These are phyloP conservation scores for Tulasnella sp. DNA, from an alignment of 768 basidiomycete species.

Conservation along the genomic window DNA sequence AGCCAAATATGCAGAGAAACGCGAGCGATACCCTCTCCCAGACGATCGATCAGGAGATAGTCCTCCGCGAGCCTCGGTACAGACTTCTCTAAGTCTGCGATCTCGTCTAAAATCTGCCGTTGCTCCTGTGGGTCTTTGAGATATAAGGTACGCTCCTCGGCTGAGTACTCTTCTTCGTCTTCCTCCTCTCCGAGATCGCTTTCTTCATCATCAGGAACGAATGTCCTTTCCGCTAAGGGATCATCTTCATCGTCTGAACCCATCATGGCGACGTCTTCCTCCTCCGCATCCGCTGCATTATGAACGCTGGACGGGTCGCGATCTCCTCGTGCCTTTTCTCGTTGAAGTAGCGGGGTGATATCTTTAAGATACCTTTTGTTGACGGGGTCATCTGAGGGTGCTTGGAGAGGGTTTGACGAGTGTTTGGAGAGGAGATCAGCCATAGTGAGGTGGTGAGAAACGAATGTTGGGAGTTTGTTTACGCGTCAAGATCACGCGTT, in stretches of 20 bases:
- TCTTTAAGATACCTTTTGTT: conserved; percentile 7
- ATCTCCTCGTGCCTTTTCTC: conserved; percentile 9
- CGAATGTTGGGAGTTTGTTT: background rate
- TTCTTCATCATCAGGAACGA: conserved; percentile 26
- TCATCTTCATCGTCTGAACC: conserved; percentile 19
- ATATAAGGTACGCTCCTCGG: conserved; percentile 51
- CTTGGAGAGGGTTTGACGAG: conserved; percentile 64
- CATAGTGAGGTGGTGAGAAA: background rate
- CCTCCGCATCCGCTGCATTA: conserved; percentile 22
- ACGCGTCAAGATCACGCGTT: conserved; percentile 4
- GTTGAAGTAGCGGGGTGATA: background rate
- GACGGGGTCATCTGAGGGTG: conserved; percentile 36
- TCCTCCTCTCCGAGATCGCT: conserved; percentile 21
- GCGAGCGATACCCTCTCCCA: conserved; percentile 56
- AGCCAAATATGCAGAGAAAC: conserved; percentile 46
- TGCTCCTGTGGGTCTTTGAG: conserved; percentile 55
- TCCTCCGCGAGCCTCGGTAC: conserved; percentile 54
- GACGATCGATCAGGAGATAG: conserved; percentile 76
- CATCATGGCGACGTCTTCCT: conserved; percentile 29
- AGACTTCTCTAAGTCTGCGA: conserved; percentile 50
- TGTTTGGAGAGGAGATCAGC: conserved; percentile 43
- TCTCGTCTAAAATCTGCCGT: conserved; percentile 64
- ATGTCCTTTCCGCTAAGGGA: background rate
- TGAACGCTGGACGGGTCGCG: conserved; percentile 9
- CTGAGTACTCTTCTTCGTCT: conserved; percentile 19